Conservation (phyloP, 1,139 yeast species). For the Pichia sp. region DNA sequence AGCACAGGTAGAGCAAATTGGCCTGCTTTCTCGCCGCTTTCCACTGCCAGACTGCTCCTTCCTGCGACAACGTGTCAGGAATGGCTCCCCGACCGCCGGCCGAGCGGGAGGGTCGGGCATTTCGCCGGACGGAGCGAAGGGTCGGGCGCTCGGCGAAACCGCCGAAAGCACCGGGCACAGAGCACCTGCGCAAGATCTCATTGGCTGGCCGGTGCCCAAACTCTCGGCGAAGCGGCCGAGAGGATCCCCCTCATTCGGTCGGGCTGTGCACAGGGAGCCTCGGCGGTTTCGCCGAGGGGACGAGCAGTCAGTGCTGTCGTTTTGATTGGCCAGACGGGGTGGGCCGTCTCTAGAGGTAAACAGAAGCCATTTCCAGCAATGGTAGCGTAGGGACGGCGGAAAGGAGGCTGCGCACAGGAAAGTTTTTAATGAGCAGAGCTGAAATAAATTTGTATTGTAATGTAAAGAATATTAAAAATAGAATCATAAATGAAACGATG, state of each 20-base stretch:
- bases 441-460: neutral
- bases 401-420: neutral
- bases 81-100: neutral
- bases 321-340: neutral
- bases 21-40: too few relatives aligned
- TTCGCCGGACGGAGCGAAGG: too few relatives aligned
- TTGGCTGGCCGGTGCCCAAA: conserved; percentile 3
- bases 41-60: neutral
- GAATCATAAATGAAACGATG: neutral
- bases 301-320: neutral
- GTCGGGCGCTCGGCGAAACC: too few relatives aligned
- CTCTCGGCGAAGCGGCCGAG: neutral
- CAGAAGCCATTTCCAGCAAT: neutral
- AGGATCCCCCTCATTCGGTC: neutral
- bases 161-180: neutral
- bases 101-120: too few relatives aligned
- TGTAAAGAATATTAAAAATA: neutral
- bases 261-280: neutral
- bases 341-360: neutral
- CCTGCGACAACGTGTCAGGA: neutral
- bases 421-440: neutral
- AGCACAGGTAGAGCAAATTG: neutral
- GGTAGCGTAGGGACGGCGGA: neutral
- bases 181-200: neutral
- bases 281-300: conserved; percentile 18